These are phyloP conservation scores for Trichoderma arundinaceum DNA, from an alignment of 2,329 filamentous ascomycete species.

Conservation along the genomic window DNA sequence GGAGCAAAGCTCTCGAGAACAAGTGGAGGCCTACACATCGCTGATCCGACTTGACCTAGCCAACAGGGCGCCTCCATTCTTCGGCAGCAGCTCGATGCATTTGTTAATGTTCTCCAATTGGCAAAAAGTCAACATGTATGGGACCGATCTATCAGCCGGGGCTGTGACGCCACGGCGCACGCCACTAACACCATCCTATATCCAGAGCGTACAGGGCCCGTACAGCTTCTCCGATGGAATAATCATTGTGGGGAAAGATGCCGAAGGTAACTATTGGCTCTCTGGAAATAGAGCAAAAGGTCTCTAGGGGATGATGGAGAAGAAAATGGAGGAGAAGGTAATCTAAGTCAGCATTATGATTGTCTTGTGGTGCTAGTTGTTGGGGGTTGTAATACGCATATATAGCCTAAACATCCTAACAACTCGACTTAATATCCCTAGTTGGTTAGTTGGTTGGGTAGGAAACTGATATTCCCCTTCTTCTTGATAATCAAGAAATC, in stretches of 20 bases:
- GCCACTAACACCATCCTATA: slow-evolving; percentile 4
- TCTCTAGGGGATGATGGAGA: slow-evolving; percentile 9
- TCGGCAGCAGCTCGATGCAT: slow-evolving; percentile 12
- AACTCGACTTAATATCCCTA: too few species aligned
- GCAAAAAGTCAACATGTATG: slow-evolving; percentile 15
- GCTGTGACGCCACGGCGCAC: slow-evolving; percentile 2
- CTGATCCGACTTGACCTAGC: slow-evolving; percentile 15
- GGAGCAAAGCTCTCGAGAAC: slow-evolving; percentile 10
- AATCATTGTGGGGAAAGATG: slow-evolving; percentile 8
- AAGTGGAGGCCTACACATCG: slow-evolving; percentile 17
- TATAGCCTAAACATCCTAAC: too few species aligned
- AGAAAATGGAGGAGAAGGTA: slow-evolving; percentile 15
- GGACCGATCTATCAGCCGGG: neutral
- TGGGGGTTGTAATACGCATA: too few species aligned
- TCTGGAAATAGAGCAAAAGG: slow-evolving; percentile 9
- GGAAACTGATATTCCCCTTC: too few species aligned
- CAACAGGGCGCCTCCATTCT: slow-evolving; percentile 18
- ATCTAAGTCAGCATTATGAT: neutral
- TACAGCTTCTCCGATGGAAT: slow-evolving; percentile 12
- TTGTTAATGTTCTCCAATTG: slow-evolving; percentile 17
- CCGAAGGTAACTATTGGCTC: slow-evolving; percentile 36
- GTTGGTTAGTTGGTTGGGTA: too few species aligned
- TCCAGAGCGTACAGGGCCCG: slow-evolving; percentile 14
- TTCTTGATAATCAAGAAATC: too few species aligned
- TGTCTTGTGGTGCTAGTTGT: too few species aligned